phyloP scores from a whole-genome alignment of 2,329 filamentous ascomycete genomes.

The Nemania serpens region DNA sequence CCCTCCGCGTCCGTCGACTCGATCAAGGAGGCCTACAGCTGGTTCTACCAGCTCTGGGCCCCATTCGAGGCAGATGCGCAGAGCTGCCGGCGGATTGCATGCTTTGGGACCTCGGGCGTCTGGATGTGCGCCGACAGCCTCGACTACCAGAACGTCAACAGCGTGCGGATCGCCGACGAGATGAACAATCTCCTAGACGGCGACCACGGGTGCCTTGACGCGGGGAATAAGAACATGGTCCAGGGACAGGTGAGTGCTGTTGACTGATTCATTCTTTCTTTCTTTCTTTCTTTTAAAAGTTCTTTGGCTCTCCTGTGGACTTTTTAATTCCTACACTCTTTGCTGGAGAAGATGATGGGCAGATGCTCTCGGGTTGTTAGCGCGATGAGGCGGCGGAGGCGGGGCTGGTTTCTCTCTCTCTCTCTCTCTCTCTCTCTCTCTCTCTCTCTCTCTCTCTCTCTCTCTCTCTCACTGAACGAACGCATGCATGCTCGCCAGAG shows the following conservation, averaged over 20 bases:
- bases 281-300: background rate
- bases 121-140: conserved; percentile 28
- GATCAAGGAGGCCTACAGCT: conserved; percentile 23
- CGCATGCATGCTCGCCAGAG: too few relatives aligned
- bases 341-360: background rate
- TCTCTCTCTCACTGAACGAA: too few relatives aligned
- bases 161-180: conserved; percentile 21
- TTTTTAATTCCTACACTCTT: too few relatives aligned
- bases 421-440: too few relatives aligned
- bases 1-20: conserved; percentile 24
- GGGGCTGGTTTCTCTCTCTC: too few relatives aligned
- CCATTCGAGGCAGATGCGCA: conserved; percentile 22
- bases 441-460: too few relatives aligned
- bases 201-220: conserved; percentile 21
- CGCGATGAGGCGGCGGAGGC: too few relatives aligned
- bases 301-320: background rate
- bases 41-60: conserved; percentile 24
- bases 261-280: background rate
- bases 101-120: conserved; percentile 17
- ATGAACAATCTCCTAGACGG: conserved; percentile 26
- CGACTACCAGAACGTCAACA: conserved; percentile 13
- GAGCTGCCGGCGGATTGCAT: conserved; percentile 18
- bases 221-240: conserved; percentile 15
- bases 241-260: conserved; percentile 20
- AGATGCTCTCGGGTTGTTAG: too few relatives aligned